Conservation (phyloP, 495 filamentous ascomycete genomes). For the Penicillium turbatum region DNA sequence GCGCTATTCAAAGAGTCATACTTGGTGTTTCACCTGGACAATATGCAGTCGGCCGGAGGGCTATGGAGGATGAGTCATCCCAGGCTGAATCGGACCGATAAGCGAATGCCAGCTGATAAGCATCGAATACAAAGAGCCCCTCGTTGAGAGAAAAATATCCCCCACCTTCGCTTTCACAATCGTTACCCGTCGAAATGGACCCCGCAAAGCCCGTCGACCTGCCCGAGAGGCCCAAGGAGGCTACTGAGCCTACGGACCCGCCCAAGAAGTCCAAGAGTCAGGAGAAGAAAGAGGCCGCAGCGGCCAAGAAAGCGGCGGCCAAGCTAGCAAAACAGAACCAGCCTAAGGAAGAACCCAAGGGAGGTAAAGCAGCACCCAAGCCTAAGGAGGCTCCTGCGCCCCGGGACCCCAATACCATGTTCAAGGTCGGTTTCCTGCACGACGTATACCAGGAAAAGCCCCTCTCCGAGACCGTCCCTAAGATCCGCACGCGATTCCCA, state of each 20-base stretch:
- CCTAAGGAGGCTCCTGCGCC: slow-evolving; percentile 32
- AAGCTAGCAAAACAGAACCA: slow-evolving; percentile 18
- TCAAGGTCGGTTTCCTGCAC: slow-evolving; percentile 78
- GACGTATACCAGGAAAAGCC: slow-evolving; percentile 76
- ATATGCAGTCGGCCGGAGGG: too few relatives aligned
- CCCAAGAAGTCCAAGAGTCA: slow-evolving; percentile 47
- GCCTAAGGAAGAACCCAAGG: slow-evolving; percentile 31
- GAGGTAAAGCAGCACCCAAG: slow-evolving; percentile 19
- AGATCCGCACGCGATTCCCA: slow-evolving; percentile 71
- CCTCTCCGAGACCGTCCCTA: slow-evolving; percentile 50
- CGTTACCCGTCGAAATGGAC: slow-evolving; percentile 19
- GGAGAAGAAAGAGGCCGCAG: slow-evolving; percentile 57
- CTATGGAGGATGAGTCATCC: slow-evolving; percentile 24
- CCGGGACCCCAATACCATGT: slow-evolving; percentile 67
- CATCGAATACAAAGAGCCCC: slow-evolving; percentile 22
- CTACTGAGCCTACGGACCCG: slow-evolving; percentile 11
- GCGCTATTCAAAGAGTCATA: too few relatives aligned
- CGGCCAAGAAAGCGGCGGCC: slow-evolving; percentile 57
- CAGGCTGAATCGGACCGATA: slow-evolving; percentile 31
- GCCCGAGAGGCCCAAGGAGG: slow-evolving; percentile 30
- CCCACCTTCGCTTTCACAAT: slow-evolving; percentile 18
- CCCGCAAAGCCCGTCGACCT: slow-evolving; percentile 28
- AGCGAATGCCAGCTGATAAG: slow-evolving; percentile 33
- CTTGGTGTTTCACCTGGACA: too few relatives aligned
- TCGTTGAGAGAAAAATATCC: slow-evolving; percentile 21